Conservation (phyloP, 1,284 basidiomycete species). For the Takashimella tepidaria region DNA sequence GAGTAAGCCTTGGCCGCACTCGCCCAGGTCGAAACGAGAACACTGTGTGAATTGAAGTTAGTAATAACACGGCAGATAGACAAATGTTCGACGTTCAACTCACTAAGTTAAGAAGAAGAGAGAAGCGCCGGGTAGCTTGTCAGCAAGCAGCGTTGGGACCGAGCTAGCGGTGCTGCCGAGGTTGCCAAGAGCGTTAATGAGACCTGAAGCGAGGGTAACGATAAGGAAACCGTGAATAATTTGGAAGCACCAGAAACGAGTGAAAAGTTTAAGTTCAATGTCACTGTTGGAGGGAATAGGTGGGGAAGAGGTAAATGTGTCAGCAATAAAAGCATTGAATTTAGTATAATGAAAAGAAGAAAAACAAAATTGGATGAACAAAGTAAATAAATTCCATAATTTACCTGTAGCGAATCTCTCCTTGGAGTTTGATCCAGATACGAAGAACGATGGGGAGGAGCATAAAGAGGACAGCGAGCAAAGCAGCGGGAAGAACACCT, state of each 20-base stretch:
- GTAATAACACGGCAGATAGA: conserved; percentile 9
- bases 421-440: conserved; percentile 40
- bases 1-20: conserved; percentile 74
- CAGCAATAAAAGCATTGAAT: too few species aligned
- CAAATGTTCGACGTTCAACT: conserved; percentile 27
- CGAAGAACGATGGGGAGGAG: conserved; percentile 78
- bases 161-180: conserved; percentile 60
- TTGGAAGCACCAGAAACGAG: conserved; percentile 86
- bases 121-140: conserved; percentile 73
- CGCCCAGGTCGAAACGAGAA: conserved; percentile 54
- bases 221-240: conserved; percentile 88
- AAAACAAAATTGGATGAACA: too few species aligned
- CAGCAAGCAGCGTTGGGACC: conserved; percentile 63
- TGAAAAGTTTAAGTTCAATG: conserved; percentile 86
- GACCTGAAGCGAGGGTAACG: conserved; percentile 73
- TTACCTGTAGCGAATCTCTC: conserved; percentile 49
- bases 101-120: conserved; percentile 90
- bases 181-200: conserved; percentile 63
- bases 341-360: too few species aligned
- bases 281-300: conserved; percentile 57
- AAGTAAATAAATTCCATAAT: too few species aligned
- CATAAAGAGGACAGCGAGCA: conserved; percentile 85
- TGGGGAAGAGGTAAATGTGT: background rate
- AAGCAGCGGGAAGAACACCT: conserved; percentile 79
- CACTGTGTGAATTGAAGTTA: conserved; percentile 47